Evolutionary conservation across 1,139 yeast genomes (phyloP).

Genomic region (Kazachstania sp.): DNA sequence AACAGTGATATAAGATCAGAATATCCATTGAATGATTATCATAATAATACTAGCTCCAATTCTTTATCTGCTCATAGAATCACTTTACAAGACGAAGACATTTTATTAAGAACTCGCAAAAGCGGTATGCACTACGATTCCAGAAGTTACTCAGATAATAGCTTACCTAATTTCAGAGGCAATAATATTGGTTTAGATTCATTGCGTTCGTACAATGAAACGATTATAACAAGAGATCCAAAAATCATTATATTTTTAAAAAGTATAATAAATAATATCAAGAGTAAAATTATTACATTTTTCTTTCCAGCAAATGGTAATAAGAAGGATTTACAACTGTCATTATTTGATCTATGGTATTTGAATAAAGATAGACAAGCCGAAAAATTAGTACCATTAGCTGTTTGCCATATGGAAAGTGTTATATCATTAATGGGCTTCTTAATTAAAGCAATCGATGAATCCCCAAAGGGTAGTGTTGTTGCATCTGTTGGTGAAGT

Average conservation of each 20-base stretch:
- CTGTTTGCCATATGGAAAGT: constrained; percentile 59
- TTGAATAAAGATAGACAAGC: constrained; percentile 35
- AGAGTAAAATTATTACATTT: constrained; percentile 12
- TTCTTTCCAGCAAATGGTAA: constrained; percentile 21
- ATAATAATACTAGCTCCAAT: neutral
- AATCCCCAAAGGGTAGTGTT: constrained; percentile 50
- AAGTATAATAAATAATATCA: constrained; percentile 10
- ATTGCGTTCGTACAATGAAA: constrained; percentile 13
- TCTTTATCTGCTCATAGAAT: constrained; percentile 13
- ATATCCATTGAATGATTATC: neutral
- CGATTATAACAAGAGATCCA: constrained; percentile 26
- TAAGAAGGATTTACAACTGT: constrained; percentile 5
- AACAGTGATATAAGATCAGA: constrained; percentile 3
- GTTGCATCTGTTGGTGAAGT: constrained; percentile 49
- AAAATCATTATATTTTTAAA: constrained; percentile 14
- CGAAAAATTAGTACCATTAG: constrained; percentile 49
- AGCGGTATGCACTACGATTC: neutral
- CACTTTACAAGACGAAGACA: constrained; percentile 18
- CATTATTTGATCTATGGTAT: constrained; percentile 25
- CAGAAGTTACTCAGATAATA: neutral
- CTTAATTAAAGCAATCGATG: constrained; percentile 51
- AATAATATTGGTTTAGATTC: constrained; percentile 4
- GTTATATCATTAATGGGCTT: constrained; percentile 45
- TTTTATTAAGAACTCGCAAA: constrained; percentile 12
- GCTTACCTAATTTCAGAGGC: neutral